A percentile compares a stretch with the other conserved stretches of the same genome.
phyloP scores from a whole-genome alignment of 2,329 filamentous ascomycete genomes.

The Fusarium abutilonis region DNA sequence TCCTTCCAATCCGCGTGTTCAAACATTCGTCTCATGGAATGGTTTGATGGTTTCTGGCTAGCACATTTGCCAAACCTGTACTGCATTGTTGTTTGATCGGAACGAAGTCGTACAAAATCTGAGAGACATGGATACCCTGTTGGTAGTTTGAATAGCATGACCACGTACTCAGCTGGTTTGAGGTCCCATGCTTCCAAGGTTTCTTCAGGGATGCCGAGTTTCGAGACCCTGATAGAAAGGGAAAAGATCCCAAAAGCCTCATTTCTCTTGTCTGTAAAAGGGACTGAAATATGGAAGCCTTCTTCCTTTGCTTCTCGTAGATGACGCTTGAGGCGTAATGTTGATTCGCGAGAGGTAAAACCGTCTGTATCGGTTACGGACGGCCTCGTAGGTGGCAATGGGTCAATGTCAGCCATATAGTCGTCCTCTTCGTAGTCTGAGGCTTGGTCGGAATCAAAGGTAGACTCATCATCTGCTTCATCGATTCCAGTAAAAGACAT shows the following conservation, averaged over 20 bases:
- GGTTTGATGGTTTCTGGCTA: constrained; percentile 74
- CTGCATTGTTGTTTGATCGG: constrained; percentile 50
- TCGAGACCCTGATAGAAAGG: constrained; percentile 74
- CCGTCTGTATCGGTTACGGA: neutral
- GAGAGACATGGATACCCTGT: constrained; percentile 70
- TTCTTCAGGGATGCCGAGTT: constrained; percentile 78
- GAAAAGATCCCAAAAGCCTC: constrained; percentile 62
- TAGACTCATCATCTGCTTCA: constrained; percentile 14
- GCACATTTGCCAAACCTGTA: constrained; percentile 77
- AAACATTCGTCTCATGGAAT: constrained; percentile 57
- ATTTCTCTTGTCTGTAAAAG: constrained; percentile 58
- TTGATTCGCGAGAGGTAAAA: neutral
- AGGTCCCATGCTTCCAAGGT: constrained; percentile 82
- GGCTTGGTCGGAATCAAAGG: constrained; percentile 20
- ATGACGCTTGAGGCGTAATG: constrained; percentile 36
- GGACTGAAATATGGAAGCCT: constrained; percentile 75
- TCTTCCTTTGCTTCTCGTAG: constrained; percentile 67
- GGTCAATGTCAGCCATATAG: constrained; percentile 32
- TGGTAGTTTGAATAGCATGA: constrained; percentile 74
- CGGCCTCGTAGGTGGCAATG: constrained; percentile 9
- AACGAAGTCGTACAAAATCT: constrained; percentile 57
- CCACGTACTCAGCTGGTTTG: constrained; percentile 71
- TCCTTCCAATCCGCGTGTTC: constrained; percentile 4
- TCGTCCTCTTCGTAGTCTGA: constrained; percentile 30
- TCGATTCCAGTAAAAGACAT: neutral